phyloP scores from a whole-genome alignment of 176 grass and related monocot genomes.

The Hordeum vulgare region DNA sequence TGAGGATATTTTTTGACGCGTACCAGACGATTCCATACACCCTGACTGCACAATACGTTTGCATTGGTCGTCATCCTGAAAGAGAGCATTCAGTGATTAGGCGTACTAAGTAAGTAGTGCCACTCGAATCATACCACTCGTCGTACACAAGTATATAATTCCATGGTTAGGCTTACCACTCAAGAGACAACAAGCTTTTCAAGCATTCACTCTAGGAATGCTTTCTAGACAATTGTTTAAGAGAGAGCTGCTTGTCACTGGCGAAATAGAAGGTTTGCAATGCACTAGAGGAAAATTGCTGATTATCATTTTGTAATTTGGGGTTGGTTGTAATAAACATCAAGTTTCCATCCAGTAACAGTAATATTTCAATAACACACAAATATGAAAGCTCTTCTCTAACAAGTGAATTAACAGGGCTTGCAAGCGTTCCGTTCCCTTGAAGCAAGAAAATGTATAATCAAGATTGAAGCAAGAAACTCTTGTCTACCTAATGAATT shows the following conservation, averaged over 20 bases:
- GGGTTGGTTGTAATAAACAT: too few relatives aligned
- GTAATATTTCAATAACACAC: neutral
- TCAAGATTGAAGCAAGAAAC: neutral
- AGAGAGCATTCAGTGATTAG: neutral
- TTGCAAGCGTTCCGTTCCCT: conserved; percentile 3
- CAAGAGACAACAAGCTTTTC: neutral
- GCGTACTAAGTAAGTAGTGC: neutral
- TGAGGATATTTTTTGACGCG: neutral
- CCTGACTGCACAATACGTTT: conserved; percentile 24
- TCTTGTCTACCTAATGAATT: too few relatives aligned
- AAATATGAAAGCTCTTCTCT: neutral
- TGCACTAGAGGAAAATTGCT: too few relatives aligned
- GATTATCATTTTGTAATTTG: too few relatives aligned
- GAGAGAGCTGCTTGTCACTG: too few relatives aligned
- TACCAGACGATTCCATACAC: conserved; percentile 53
- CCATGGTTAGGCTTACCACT: neutral
- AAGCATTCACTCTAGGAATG: too few relatives aligned
- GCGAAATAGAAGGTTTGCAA: too few relatives aligned
- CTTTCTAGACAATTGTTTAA: too few relatives aligned
- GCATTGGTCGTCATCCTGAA: conserved; percentile 27
- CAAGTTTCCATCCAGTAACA: neutral
- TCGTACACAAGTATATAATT: neutral
- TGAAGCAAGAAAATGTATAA: too few relatives aligned
- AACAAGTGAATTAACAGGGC: neutral
- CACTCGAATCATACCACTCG: neutral